Evolutionary conservation across 2,329 filamentous ascomycete species (phyloP), one percentile per base, ranked within the genome.

Genomic region (Lasiodiplodia sp.): DNA sequence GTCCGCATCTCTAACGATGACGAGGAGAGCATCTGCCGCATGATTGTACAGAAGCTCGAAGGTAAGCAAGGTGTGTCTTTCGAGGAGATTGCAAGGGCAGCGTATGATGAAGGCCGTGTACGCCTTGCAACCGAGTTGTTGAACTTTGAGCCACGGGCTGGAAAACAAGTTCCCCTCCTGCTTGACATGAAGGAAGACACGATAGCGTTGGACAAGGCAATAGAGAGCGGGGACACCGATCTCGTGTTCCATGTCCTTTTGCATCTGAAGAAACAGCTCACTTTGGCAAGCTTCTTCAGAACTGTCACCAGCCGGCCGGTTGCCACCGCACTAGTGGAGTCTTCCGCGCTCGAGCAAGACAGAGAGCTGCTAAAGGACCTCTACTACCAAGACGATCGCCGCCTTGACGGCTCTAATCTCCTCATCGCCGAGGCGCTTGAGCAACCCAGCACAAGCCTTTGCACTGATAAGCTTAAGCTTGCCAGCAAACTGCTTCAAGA

Each of bases 121-220:
- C 90, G 92, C n/a, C 86, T 99, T 37, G 96, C 96, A 4, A 98
- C 94, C 0, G 90, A 96, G 73, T 85, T 99, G 0, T 85, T 99
- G 7, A 96, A 98, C 75, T 92, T 97, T 75, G 96, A 99, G 76
- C 94, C 95, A 11, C 89, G 96, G 68, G 95, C 94, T 2, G 96
- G 95, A n/a, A 93, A 95, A 72, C 96, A 99, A 80, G 96, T 99
- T 0, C 96, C 96, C 0, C 86, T 99, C 2, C 87, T 99, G 2
- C 85, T 99, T 52, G 94, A 88, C 78, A 97, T 98, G 92, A 94
- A 97, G 74, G 94, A 99, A 79, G 95, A 97, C 72, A 93, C 94
- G 72, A 89, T 98, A 51, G 96, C 96, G 0, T 87, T 99, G 0
- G 95, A 98, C 83, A 99, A 98, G 79, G 95, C 96, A 11, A 93